Conservation (phyloP, 2,329 filamentous ascomycete species). For the Alternaria ethzedia region DNA sequence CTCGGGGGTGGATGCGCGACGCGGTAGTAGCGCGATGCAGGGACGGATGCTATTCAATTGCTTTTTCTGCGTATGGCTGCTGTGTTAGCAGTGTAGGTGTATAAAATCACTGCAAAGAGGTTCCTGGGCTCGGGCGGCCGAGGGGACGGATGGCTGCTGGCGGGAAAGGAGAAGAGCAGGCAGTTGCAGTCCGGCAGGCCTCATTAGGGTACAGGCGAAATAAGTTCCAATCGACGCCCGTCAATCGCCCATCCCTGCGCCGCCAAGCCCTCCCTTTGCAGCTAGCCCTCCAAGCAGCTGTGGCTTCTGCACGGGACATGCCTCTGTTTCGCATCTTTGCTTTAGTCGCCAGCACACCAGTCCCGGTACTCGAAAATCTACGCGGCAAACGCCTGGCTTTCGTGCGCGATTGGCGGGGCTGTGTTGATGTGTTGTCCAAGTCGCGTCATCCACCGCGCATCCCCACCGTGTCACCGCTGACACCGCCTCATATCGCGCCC, state of each 20-base stretch:
- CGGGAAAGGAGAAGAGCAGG: constrained; percentile 25
- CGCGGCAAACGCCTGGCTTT: constrained; percentile 3
- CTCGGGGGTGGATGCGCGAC: constrained; percentile 15
- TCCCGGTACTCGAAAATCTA: constrained; percentile 12
- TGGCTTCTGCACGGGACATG: constrained; percentile 1
- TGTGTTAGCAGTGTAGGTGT: constrained; percentile 2
- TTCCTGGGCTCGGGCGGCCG: not conserved
- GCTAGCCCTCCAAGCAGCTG: not conserved
- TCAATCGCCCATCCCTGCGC: constrained; percentile 8
- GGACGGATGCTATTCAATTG: constrained; percentile 18
- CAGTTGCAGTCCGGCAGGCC: constrained; percentile 19
- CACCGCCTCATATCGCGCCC: not conserved
- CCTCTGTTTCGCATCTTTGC: constrained; percentile 18
- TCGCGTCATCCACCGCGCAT: constrained; percentile 31
- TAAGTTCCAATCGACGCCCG: constrained; percentile 20
- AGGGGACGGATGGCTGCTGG: constrained; percentile 6
- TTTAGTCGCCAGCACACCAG: constrained; percentile 16
- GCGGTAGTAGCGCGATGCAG: constrained; percentile 24
- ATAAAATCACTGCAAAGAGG: not conserved
- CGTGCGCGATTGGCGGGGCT: constrained; percentile 20
- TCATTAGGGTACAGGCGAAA: constrained; percentile 27
- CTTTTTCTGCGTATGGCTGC: constrained; percentile 12
- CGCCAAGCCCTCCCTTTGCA: constrained; percentile 9
- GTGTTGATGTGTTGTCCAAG: constrained; percentile 31
- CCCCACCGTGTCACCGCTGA: constrained; percentile 5